Evolutionary conservation across 805 yeast genomes (phyloP), one percentile per base, ranked within the genome.

Genomic region (Citeromyces matritensis): DNA sequence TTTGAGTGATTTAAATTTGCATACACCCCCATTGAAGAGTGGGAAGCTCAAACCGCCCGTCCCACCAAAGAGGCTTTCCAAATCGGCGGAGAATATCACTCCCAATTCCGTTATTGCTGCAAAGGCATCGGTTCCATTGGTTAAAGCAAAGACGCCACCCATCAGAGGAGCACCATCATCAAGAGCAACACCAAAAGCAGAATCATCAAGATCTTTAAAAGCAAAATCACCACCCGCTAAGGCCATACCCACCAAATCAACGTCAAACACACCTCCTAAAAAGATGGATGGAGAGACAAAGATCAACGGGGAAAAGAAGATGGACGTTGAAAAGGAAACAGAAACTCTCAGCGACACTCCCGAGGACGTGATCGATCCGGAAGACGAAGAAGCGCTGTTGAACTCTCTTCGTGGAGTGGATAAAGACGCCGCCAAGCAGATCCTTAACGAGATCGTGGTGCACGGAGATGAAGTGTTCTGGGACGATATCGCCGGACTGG

Each of bases 401-500:
- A 48, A 53, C n/a, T 58, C 65, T 6, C 47, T 66, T 29, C 48
- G 60, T 36, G 95, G 95, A 2, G 80, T 88, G 8, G 97, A 88
- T 51, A 73, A 69, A 34, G 43, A 45, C 4, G 77, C 94, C 0
- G 94, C 93, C 8, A 69, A 69, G 39, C 95, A 83, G 48, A 86
- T 88, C 32, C 57, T 88, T 34, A 80, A 79, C 39, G 95, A 88
- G 46, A 83, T 88, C 36, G 79, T 88, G 15, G 79, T 85, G 4
- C 75, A 74, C 33, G 95, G 95, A 9, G 95, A 86, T 47, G 82
- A 82, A 42, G 91, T 88, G 2, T 75, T 69, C 42, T 91, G 97
- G 97, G 88, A 79, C 32, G 97, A 91, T 47, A 80, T 88, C 39
- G 94, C 94, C 1, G 98, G 98, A 1, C 55, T 91, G 21, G 88